phyloP scores from a whole-genome alignment of 73 alveolate genomes.

The Paramecium biaurelia region DNA sequence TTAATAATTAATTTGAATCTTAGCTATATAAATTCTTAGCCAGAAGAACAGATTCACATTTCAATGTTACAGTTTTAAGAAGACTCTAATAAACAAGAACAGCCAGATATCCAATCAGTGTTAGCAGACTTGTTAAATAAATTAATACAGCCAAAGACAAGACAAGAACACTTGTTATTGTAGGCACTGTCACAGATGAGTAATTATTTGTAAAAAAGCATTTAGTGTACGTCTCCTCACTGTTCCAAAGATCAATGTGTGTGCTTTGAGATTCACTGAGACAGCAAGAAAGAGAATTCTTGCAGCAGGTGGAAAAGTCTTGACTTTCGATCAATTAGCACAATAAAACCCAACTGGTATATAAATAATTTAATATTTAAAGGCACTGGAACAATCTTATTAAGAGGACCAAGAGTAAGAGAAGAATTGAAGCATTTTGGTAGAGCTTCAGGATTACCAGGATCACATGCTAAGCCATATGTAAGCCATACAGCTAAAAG shows the following conservation, averaged over 20 bases:
- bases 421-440: constrained; percentile 97
- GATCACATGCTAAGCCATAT: constrained; percentile 70
- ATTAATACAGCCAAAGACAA: constrained; percentile 69
- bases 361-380: not conserved
- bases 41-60: constrained; percentile 95
- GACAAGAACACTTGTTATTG: constrained; percentile 82
- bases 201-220: not conserved
- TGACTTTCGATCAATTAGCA: constrained; percentile 95
- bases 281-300: constrained; percentile 97
- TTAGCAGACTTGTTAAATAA: constrained; percentile 88
- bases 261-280: constrained; percentile 96
- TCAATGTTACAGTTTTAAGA: constrained; percentile 89
- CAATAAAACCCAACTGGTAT: constrained; percentile 89
- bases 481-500: constrained; percentile 75
- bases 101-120: constrained; percentile 92
- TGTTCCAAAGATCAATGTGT: constrained; percentile 93
- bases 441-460: constrained; percentile 93
- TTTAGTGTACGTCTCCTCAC: constrained; percentile 77
- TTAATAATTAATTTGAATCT: not conserved
- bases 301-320: constrained; percentile 94
- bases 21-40: constrained; percentile 96
- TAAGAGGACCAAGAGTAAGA: constrained; percentile 96
- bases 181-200: constrained; percentile 97
- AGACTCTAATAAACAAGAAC: constrained; percentile 88
- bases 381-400: constrained; percentile 88